Evolutionary conservation across 305 asterid genomes (phyloP).

Genomic region (Solanum hybrid): DNA sequence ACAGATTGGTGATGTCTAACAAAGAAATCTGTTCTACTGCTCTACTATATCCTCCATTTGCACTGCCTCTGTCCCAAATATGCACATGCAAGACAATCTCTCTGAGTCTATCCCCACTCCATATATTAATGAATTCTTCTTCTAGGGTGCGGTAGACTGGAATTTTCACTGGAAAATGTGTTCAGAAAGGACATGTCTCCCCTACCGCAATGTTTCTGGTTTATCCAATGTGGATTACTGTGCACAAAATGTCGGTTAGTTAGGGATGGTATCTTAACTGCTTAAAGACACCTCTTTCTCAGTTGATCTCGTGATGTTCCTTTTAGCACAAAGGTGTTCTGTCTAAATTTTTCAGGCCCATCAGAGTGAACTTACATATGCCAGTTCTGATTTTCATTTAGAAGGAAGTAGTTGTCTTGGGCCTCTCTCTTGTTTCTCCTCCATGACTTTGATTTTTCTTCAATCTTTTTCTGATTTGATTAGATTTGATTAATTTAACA

Average conservation of each 20-base stretch:
- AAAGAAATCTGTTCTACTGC: neutral
- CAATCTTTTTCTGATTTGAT: neutral
- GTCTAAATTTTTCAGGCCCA: neutral
- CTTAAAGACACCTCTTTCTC: neutral
- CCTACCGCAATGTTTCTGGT: neutral
- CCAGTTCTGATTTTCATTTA: neutral
- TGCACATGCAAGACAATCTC: neutral
- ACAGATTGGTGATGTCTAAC: neutral
- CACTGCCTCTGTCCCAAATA: neutral
- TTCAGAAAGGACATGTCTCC: neutral
- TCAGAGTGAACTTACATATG: neutral
- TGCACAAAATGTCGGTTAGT: neutral
- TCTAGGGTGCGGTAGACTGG: neutral
- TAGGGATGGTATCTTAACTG: neutral
- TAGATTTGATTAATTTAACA: neutral
- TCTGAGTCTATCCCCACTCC: neutral
- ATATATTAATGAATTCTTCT: neutral
- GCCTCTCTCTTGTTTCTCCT: neutral
- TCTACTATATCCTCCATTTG: neutral
- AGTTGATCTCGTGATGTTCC: neutral
- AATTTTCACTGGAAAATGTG: neutral
- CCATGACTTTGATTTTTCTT: neutral
- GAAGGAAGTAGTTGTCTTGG: neutral
- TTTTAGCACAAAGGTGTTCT: neutral
- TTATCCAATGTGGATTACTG: neutral